These are phyloP conservation scores for Penicillium sp. DNA, from an alignment of 2,329 filamentous ascomycete genomes.

Conservation along the genomic window DNA sequence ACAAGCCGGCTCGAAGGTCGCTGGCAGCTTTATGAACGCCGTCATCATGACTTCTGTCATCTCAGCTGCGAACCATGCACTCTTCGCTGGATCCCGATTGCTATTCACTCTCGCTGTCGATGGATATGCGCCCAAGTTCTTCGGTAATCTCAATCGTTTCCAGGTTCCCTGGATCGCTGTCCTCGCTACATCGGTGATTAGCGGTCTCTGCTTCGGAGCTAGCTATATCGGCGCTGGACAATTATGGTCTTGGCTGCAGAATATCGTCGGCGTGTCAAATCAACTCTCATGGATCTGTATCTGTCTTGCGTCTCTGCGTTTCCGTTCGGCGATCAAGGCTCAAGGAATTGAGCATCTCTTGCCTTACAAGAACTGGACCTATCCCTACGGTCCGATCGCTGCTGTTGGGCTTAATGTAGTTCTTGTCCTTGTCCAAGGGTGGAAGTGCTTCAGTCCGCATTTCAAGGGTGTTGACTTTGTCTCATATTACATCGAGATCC, in stretches of 20 bases:
- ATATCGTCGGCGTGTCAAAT: slow-evolving; percentile 67
- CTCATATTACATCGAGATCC: slow-evolving; percentile 63
- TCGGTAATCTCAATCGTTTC: slow-evolving; percentile 52
- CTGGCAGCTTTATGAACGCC: slow-evolving; percentile 61
- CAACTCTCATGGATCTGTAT: slow-evolving; percentile 65
- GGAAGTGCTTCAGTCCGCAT: slow-evolving; percentile 56
- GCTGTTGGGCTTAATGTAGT: slow-evolving; percentile 59
- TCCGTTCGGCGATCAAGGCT: slow-evolving; percentile 56
- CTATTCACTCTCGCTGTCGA: slow-evolving; percentile 59
- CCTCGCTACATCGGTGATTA: slow-evolving; percentile 54
- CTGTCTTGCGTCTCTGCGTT: slow-evolving; percentile 63
- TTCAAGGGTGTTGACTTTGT: slow-evolving; percentile 63
- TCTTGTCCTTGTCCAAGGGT: slow-evolving; percentile 64
- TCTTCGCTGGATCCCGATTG: slow-evolving; percentile 57
- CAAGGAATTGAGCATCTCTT: slow-evolving; percentile 63
- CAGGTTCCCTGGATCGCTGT: slow-evolving; percentile 56
- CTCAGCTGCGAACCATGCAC: slow-evolving; percentile 59
- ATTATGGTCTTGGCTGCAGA: slow-evolving; percentile 66
- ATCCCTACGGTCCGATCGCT: slow-evolving; percentile 60
- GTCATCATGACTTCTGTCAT: slow-evolving; percentile 60
- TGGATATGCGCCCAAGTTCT: slow-evolving; percentile 56
- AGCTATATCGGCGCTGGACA: slow-evolving; percentile 66
- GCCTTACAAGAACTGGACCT: slow-evolving; percentile 67
- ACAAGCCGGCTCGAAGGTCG: slow-evolving; percentile 54
- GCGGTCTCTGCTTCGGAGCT: slow-evolving; percentile 62